Conservation (phyloP, 2,329 filamentous ascomycete genomes). For the Daldinia sp. region DNA sequence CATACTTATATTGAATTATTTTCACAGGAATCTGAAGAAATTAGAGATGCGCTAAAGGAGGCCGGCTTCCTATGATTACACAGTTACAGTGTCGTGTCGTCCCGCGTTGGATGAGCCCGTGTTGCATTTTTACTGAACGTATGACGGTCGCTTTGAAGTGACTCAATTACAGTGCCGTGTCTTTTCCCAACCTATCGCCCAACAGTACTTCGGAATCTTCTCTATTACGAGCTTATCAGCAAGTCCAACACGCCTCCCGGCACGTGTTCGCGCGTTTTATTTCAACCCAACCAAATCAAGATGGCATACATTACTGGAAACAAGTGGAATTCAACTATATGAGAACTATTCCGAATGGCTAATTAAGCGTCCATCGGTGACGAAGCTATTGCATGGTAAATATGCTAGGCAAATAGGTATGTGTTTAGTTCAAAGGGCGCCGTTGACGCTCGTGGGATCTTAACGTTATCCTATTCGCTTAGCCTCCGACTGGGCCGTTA, state of each 20-base stretch:
- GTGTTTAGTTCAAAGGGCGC: constrained; percentile 16
- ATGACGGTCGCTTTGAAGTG: constrained; percentile 32
- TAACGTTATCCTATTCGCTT: constrained; percentile 56
- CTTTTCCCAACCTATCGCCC: constrained; percentile 10
- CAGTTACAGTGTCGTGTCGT: constrained; percentile 10
- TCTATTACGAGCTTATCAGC: constrained; percentile 7
- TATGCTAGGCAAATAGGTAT: constrained; percentile 53
- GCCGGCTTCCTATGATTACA: constrained; percentile 56
- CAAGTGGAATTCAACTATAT: constrained; percentile 28
- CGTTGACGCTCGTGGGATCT: constrained; percentile 54
- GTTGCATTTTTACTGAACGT: constrained; percentile 27
- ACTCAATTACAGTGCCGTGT: constrained; percentile 21
- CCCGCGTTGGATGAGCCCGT: constrained; percentile 19
- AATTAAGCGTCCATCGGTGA: constrained; percentile 50
- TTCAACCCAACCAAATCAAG: constrained; percentile 13
- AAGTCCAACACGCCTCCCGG: constrained; percentile 14
- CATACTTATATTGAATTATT: constrained; percentile 50
- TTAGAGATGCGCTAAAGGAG: constrained; percentile 55
- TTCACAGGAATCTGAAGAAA: constrained; percentile 51
- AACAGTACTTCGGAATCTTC: constrained; percentile 2
- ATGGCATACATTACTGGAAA: constrained; percentile 20
- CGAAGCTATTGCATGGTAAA: constrained; percentile 60
- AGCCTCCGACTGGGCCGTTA: constrained; percentile 8
- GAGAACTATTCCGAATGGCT: constrained; percentile 10
- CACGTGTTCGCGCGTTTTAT: constrained; percentile 12